These are phyloP conservation scores for Rhododendron simsii DNA, from an alignment of 148 eudicot genomes.

Conservation along the genomic window DNA sequence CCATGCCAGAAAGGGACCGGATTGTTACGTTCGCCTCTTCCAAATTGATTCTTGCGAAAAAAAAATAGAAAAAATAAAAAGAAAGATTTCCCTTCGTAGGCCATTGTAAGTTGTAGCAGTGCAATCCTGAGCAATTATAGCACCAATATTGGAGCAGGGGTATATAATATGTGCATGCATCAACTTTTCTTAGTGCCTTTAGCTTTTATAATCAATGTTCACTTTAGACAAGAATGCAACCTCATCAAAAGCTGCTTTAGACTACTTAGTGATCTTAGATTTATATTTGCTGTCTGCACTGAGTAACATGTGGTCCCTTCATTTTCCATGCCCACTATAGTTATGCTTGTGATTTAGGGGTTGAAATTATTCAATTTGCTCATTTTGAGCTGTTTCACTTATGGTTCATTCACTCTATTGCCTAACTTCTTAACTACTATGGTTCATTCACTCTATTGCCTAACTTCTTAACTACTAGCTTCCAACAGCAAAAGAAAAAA, in stretches of 20 bases:
- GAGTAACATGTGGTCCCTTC: constrained; percentile 13
- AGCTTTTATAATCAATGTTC: constrained; percentile 6
- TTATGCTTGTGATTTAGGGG: constrained; percentile 10
- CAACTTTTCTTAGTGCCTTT: background rate
- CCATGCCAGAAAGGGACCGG: background rate
- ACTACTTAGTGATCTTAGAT: constrained; percentile 8
- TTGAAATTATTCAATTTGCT: background rate
- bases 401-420: background rate
- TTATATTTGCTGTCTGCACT: constrained; percentile 5
- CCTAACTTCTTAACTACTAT: background rate
- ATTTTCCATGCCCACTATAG: constrained; percentile 2
- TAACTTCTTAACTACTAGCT: constrained; percentile 2
- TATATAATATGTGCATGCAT: background rate
- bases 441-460: background rate
- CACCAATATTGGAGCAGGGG: background rate
- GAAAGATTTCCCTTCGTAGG: background rate
- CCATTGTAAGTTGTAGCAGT: background rate
- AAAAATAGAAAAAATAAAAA: background rate
- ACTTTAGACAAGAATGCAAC: constrained; percentile 22
- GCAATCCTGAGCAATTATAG: background rate
- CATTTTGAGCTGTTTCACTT: background rate
- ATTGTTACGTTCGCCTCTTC: background rate
- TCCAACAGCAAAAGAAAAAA: background rate
- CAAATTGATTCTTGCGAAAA: background rate
- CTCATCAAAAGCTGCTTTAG: constrained; percentile 22